A percentile compares a stretch with the other conserved stretches of the same genome.
These are phyloP conservation scores for Xylaria flabelliformis DNA, from an alignment of 495 filamentous ascomycete species.

Conservation along the genomic window DNA sequence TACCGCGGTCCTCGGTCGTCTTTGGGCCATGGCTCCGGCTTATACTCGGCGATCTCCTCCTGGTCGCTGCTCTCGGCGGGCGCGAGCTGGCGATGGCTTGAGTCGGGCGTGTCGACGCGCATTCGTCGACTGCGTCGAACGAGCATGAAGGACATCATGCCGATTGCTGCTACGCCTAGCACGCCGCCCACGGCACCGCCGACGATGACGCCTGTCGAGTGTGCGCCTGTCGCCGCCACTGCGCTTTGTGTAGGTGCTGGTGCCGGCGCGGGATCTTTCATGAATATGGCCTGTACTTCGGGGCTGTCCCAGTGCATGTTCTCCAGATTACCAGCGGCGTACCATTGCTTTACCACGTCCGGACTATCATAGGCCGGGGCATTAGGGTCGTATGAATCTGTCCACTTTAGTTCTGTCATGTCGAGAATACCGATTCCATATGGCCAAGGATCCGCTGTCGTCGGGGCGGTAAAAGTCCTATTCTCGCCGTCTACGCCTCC, in stretches of 20 bases:
- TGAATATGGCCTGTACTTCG: slow-evolving; percentile 36
- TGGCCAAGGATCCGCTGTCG: slow-evolving; percentile 46
- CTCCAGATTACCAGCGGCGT: slow-evolving; percentile 38
- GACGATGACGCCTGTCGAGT: slow-evolving; percentile 30
- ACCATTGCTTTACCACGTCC: slow-evolving; percentile 40
- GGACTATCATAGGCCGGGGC: slow-evolving; percentile 45
- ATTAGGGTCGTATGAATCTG: slow-evolving; percentile 44
- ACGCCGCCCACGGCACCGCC: slow-evolving; percentile 37
- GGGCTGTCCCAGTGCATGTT: slow-evolving; percentile 38
- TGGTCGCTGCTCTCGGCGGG: neutral
- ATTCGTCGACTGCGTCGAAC: slow-evolving; percentile 21
- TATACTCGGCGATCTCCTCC: slow-evolving; percentile 34
- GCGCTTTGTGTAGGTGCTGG: neutral
- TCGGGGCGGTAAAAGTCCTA: slow-evolving; percentile 29
- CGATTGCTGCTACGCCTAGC: slow-evolving; percentile 10
- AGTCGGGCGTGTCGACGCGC: slow-evolving; percentile 26
- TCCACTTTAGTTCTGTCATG: slow-evolving; percentile 49
- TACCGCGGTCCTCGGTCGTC: slow-evolving; percentile 32
- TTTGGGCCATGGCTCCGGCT: slow-evolving; percentile 42
- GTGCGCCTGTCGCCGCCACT: neutral
- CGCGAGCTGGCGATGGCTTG: neutral
- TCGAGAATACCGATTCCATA: slow-evolving; percentile 52
- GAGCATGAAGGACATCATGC: slow-evolving; percentile 26
- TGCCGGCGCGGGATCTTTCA: slow-evolving; percentile 24
- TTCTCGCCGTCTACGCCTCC: slow-evolving; percentile 42